These are phyloP conservation scores for Fagopyrum tataricum DNA, from an alignment of 148 eudicot genomes.

Conservation along the genomic window DNA sequence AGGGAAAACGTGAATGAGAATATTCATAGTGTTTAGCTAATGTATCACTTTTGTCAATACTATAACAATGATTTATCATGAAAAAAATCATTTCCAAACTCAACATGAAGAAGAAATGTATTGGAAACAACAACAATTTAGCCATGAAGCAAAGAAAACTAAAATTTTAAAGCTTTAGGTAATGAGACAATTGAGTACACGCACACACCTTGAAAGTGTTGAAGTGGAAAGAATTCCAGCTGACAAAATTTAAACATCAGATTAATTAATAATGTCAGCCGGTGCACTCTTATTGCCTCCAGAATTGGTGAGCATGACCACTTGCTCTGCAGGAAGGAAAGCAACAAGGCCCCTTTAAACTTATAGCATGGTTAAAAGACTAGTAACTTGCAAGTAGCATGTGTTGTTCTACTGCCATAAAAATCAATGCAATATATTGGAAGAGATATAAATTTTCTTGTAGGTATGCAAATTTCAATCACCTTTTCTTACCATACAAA, in stretches of 20 bases:
- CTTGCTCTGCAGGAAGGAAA: slow-evolving; percentile 55
- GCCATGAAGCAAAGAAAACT: too few relatives aligned
- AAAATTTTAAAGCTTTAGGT: too few relatives aligned
- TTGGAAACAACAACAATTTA: too few relatives aligned
- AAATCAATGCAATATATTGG: too few relatives aligned
- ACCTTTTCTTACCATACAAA: too few relatives aligned
- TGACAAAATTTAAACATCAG: not conserved
- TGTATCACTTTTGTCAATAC: not conserved
- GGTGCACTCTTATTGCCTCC: slow-evolving; percentile 85
- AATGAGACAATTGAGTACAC: not conserved
- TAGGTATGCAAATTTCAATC: too few relatives aligned
- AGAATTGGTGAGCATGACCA: slow-evolving; percentile 80
- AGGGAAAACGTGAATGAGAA: not conserved
- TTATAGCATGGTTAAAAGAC: not conserved
- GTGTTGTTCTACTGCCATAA: too few relatives aligned
- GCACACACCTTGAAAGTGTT: not conserved
- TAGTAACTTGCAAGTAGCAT: not conserved
- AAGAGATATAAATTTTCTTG: too few relatives aligned
- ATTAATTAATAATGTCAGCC: slow-evolving; percentile 76
- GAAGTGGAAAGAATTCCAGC: not conserved
- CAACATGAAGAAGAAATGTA: too few relatives aligned
- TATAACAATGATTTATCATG: not conserved
- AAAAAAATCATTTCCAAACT: too few relatives aligned
- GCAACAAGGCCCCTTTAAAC: not conserved
- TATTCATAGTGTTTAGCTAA: not conserved